Evolutionary conservation across 768 basidiomycete species (phyloP).

Genomic region (Mycena alexandri): DNA sequence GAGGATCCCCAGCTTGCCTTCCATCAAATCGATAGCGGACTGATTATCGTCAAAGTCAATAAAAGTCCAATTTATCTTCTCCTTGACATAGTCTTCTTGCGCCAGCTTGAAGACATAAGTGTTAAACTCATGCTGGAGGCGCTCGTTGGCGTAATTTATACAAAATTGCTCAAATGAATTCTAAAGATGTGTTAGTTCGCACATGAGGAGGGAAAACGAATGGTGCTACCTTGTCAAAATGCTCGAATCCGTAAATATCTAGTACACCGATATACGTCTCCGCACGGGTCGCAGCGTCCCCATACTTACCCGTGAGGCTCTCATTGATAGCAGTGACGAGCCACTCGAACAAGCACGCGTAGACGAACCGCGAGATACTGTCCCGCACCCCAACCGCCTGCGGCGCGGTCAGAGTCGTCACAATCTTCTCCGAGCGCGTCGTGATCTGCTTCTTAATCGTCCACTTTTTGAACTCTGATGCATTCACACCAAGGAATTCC

Average conservation of each 20-base stretch:
- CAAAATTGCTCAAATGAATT: conserved; percentile 98
- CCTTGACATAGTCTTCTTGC: conserved; percentile 98
- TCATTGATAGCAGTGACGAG: conserved; percentile 97
- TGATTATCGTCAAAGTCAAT: conserved; percentile 99
- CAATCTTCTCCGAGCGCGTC: conserved; percentile 95
- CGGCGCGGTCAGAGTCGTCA: conserved; percentile 84
- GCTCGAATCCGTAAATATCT: conserved; percentile 98
- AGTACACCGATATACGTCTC: conserved; percentile 99
- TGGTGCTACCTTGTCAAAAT: conserved; percentile 87
- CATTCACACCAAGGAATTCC: conserved; percentile 88
- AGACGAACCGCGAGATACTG: conserved; percentile 97
- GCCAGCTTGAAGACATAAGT: conserved; percentile 99
- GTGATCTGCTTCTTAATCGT: conserved; percentile 97
- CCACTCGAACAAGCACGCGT: conserved; percentile 99
- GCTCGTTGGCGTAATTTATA: conserved; percentile 99
- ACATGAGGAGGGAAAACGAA: neutral
- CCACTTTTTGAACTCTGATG: conserved; percentile 99
- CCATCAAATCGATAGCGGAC: conserved; percentile 98
- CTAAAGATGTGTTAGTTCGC: conserved; percentile 49
- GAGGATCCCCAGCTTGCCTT: conserved; percentile 95
- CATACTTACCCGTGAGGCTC: conserved; percentile 92
- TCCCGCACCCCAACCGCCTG: conserved; percentile 97
- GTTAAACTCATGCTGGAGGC: conserved; percentile 99
- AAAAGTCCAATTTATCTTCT: conserved; percentile 99
- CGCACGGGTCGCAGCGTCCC: conserved; percentile 88